A percentile compares a stretch with the other conserved stretches of the same genome.
phyloP scores from a whole-genome alignment of 257 asterid genomes.

The Datura wrightii region DNA sequence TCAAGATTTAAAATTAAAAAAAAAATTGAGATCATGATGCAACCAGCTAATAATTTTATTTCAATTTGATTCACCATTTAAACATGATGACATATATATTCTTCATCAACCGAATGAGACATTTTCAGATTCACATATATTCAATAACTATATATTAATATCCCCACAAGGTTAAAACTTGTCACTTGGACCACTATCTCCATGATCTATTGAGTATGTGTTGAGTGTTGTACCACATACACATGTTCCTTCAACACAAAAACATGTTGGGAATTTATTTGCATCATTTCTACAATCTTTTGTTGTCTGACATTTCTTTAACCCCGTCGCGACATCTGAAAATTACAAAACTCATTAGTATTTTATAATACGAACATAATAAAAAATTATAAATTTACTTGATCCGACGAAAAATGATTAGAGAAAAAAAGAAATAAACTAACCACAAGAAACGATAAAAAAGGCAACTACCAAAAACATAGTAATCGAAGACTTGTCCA shows the following conservation, averaged over 20 bases:
- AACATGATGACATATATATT: neutral
- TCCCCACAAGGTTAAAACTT: neutral
- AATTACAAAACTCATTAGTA: neutral
- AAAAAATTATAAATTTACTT: too few species aligned
- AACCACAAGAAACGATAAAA: neutral
- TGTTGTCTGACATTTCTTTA: neutral
- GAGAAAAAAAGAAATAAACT: neutral
- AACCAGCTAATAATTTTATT: neutral
- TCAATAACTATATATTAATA: neutral
- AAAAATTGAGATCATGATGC: too few species aligned
- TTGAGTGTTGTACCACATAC: neutral
- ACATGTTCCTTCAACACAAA: slow-evolving; percentile 11
- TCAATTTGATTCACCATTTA: neutral
- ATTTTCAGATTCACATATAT: neutral
- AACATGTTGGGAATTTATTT: neutral
- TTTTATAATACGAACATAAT: neutral
- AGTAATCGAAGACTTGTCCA: neutral
- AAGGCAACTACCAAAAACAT: neutral
- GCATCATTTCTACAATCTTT: neutral
- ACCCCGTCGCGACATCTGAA: neutral
- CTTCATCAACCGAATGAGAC: neutral
- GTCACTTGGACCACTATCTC: neutral
- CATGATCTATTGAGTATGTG: neutral
- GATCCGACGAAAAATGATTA: too few species aligned
- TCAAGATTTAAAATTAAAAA: too few species aligned